Percentiles rank a stretch among this genome's conserved stretches.
These are phyloP conservation scores for Patellifolia procumbens DNA, from an alignment of 179 eudicot genomes.

Conservation along the genomic window DNA sequence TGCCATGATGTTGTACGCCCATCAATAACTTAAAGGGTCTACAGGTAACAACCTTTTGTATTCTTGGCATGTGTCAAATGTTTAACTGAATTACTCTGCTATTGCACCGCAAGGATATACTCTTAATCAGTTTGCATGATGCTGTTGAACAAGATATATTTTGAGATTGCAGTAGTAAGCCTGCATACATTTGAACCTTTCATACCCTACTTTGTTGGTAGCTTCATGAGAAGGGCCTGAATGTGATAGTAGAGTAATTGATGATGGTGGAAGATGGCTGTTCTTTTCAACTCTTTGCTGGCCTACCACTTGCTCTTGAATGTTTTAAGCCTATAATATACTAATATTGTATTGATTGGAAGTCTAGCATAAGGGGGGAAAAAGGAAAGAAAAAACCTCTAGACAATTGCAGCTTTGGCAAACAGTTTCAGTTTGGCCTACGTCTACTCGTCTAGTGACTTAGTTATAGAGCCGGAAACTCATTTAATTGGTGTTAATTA, in stretches of 20 bases:
- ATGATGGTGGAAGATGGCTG: neutral
- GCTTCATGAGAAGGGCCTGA: neutral
- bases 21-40: neutral
- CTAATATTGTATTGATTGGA: neutral
- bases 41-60: neutral
- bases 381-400: no score
- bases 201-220: neutral
- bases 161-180: neutral
- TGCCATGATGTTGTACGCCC: neutral
- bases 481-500: neutral
- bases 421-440: neutral
- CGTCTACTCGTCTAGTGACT: neutral
- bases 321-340: neutral
- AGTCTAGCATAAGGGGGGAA: neutral
- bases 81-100: neutral
- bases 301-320: neutral
- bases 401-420: neutral
- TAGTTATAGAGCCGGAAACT: neutral
- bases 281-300: neutral
- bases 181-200: neutral
- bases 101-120: neutral
- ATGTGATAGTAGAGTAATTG: neutral
- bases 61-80: neutral
- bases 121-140: neutral
- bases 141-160: neutral